Base-by-base conservation (phyloP, 768 basidiomycete species). In the Pleurotus tuoliensis region DNA sequence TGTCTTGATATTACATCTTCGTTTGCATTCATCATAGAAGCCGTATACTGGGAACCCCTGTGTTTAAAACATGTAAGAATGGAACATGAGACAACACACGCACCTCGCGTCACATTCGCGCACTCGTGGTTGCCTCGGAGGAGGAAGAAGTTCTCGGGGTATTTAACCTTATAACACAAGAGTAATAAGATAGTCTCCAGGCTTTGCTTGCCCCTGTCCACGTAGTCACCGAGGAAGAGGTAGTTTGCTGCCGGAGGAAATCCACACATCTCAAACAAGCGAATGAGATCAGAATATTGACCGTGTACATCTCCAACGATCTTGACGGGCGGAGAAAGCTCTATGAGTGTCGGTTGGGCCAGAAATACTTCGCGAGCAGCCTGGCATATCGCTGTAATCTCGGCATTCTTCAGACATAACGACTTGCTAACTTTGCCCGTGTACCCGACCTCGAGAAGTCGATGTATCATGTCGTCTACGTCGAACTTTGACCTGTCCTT, bases 21-120 rank as follows among this genome's bases (percentile, higher is more conserved):
- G 88, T 76, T 99, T 99, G 81, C 97, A 99, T 75, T 99, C 97
- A 75, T 98, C 97, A 72, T 99, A 99, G 76, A 99, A 99, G 24
- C 97, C 97, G 66, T 99, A 99, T 18, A 98, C 97, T 98, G 67
- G 27, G 55, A 51, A 38, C 44, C 60, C 44, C 54, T 61, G 66
- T 27, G 62, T 61, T 55, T 61, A 58, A 56, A 43, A 50, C 15
- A 59, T 45, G 16, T 18, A 48, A 37, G 30, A 60, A 49, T 39
- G 61, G 9, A 16, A 53, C 39, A 39, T 24, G 2, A 30, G 4
- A 56, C 20, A 45, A 60, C 56, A 58, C 47, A 71, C 89, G 61
- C 60, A 94, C 95, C 96, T 86, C 97, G 80, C 55, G 97, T 99
- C 54, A 99, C 97, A 67, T 98, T 98, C 47, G 97, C 97, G 68